These are phyloP conservation scores for Tillandsia leiboldiana DNA, from an alignment of 176 grass and related monocot genomes.

Conservation along the genomic window DNA sequence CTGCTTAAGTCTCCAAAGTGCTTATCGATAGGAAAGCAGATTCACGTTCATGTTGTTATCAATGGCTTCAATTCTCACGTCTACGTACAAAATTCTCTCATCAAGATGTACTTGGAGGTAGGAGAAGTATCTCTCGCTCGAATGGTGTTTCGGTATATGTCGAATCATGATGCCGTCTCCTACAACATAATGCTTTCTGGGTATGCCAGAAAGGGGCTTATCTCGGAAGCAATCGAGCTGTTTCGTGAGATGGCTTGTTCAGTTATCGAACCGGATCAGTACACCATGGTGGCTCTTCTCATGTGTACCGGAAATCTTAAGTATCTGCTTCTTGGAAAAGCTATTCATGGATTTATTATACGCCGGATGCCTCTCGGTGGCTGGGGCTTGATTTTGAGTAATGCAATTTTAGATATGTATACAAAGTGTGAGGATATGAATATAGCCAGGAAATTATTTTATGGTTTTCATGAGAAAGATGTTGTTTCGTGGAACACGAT, in stretches of 20 bases:
- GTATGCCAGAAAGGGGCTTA: conserved; percentile 24
- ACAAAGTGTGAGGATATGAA: conserved; percentile 39
- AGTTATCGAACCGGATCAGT: conserved; percentile 25
- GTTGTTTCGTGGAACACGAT: conserved; percentile 42
- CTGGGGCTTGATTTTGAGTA: conserved; percentile 32
- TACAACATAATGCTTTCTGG: conserved; percentile 52
- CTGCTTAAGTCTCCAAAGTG: conserved; percentile 31
- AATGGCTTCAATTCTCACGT: conserved; percentile 19
- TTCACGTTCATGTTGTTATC: conserved; percentile 36
- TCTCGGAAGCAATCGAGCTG: conserved; percentile 16
- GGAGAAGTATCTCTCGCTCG: conserved; percentile 24
- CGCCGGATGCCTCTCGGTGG: conserved; percentile 13
- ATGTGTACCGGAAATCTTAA: conserved; percentile 28
- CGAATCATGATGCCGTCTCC: conserved; percentile 11
- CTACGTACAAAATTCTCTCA: conserved; percentile 38
- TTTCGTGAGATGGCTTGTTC: conserved; percentile 19
- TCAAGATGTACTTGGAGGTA: conserved; percentile 39
- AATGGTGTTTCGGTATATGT: conserved; percentile 22
- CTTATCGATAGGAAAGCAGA: conserved; percentile 21
- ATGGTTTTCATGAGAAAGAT: conserved; percentile 26
- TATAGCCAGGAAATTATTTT: conserved; percentile 22
- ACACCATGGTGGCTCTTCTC: conserved; percentile 40
- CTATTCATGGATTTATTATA: conserved; percentile 18
- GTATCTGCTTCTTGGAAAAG: conserved; percentile 16
- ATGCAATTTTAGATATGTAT: conserved; percentile 47